phyloP scores from a whole-genome alignment of 352 stramenopile genomes.

The Pythium volutum region DNA sequence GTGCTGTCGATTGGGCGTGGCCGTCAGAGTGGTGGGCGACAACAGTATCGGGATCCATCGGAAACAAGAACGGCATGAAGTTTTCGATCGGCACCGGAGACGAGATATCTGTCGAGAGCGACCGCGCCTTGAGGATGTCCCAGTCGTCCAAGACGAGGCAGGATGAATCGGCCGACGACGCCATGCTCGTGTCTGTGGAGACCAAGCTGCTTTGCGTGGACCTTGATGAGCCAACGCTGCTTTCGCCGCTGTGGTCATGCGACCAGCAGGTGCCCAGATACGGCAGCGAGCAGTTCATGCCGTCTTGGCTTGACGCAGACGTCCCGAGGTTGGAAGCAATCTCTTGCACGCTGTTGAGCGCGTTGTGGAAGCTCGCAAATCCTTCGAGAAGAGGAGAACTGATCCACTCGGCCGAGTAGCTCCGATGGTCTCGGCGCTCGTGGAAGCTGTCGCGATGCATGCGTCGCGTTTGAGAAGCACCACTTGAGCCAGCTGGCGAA shows the following conservation, averaged over 20 bases:
- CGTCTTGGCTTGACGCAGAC: neutral
- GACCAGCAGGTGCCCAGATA: constrained; percentile 25
- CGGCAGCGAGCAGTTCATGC: constrained; percentile 15
- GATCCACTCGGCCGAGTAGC: constrained; percentile 22
- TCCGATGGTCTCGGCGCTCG: constrained; percentile 21
- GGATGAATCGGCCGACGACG: neutral
- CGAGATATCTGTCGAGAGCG: constrained; percentile 16
- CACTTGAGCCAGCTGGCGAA: neutral
- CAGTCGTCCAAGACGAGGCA: constrained; percentile 20
- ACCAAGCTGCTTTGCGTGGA: constrained; percentile 12
- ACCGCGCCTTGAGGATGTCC: constrained; percentile 18
- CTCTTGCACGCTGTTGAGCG: constrained; percentile 15
- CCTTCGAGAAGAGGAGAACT: constrained; percentile 23
- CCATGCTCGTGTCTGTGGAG: constrained; percentile 1
- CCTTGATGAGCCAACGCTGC: constrained; percentile 5
- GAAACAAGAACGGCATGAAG: constrained; percentile 27
- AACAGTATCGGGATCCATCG: constrained; percentile 15
- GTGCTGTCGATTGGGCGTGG: neutral
- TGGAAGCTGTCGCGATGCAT: constrained; percentile 20
- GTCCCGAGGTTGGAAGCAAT: neutral
- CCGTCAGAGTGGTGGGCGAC: neutral
- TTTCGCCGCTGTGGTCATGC: constrained; percentile 17
- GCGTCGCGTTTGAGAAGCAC: neutral
- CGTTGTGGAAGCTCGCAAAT: constrained; percentile 22
- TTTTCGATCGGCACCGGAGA: constrained; percentile 18